Evolutionary conservation across 2,329 filamentous ascomycete genomes (phyloP).

Genomic region (Colletotrichum melonis): DNA sequence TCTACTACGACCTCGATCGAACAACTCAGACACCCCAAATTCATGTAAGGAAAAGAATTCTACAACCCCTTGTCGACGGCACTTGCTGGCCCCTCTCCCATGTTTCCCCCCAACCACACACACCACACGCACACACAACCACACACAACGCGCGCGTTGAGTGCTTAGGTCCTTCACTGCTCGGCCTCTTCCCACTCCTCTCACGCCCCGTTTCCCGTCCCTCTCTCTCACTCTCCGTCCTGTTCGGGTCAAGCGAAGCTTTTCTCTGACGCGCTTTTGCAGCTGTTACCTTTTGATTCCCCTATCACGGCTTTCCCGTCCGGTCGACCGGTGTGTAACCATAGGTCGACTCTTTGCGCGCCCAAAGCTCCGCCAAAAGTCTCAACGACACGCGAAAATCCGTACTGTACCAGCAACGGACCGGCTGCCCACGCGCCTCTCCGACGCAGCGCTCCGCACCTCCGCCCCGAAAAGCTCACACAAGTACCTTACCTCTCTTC

Average conservation of each 20-base stretch:
- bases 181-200: conserved; percentile 18
- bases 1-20: conserved; percentile 35
- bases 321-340: conserved; percentile 37
- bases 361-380: conserved; percentile 31
- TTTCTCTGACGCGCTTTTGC: conserved; percentile 52
- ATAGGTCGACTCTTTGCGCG: conserved; percentile 20
- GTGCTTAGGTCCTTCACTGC: conserved; percentile 15
- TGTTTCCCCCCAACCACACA: conserved; percentile 18
- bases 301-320: conserved; percentile 33
- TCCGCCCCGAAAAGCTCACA: conserved; percentile 18
- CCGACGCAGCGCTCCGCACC: conserved; percentile 32
- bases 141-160: conserved; percentile 19
- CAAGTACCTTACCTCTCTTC: conserved; percentile 22
- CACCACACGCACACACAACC: conserved; percentile 14
- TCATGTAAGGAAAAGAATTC: conserved; percentile 27
- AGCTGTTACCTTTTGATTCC: conserved; percentile 40
- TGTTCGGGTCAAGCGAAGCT: conserved; percentile 36
- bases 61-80: conserved; percentile 28
- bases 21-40: conserved; percentile 36
- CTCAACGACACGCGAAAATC: conserved; percentile 18
- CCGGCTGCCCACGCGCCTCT: conserved; percentile 24
- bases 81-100: conserved; percentile 26
- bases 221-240: conserved; percentile 3
- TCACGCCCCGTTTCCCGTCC: conserved; percentile 15
- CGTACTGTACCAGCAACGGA: conserved; percentile 23